phyloP scores from a whole-genome alignment of 1,284 basidiomycete species.

The Athelia sp. region DNA sequence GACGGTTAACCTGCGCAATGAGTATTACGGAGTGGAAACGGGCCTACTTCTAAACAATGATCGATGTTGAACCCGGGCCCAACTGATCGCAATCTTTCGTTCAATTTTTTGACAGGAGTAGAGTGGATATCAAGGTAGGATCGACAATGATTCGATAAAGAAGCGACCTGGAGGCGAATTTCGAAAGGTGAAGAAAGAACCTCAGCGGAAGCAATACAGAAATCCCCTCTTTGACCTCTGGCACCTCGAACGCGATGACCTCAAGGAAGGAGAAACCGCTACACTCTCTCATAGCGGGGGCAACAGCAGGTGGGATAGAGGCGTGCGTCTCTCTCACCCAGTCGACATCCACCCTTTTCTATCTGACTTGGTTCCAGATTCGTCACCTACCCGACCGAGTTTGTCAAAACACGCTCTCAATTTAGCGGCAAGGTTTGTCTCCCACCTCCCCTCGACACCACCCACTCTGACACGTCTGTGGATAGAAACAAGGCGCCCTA shows the following conservation, averaged over 20 bases:
- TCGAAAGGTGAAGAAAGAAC: no score
- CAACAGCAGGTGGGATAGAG: constrained; percentile 93
- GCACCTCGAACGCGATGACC: constrained; percentile 14
- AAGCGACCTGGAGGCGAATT: no score
- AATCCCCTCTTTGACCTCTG: no score
- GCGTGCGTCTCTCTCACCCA: constrained; percentile 47
- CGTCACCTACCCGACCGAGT: constrained; percentile 90
- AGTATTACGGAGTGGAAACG: no score
- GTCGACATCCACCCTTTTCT: not conserved
- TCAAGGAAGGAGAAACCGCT: constrained; percentile 70
- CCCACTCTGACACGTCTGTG: not conserved
- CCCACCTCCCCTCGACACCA: not conserved
- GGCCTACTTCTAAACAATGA: no score
- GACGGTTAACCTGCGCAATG: no score
- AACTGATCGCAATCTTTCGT: no score
- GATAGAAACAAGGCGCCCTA: constrained; percentile 61
- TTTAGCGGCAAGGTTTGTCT: constrained; percentile 66
- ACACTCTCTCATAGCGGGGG: constrained; percentile 83
- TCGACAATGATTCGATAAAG: no score
- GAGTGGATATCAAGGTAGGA: no score
- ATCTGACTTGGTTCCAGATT: constrained; percentile 41
- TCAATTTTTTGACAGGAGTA: no score
- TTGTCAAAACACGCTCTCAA: constrained; percentile 83
- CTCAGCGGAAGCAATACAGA: no score
- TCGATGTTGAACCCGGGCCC: no score